Evolutionary conservation across 1,284 basidiomycete species (phyloP), one percentile per base, ranked within the genome.

Genomic region (Cerioporus squamosus): DNA sequence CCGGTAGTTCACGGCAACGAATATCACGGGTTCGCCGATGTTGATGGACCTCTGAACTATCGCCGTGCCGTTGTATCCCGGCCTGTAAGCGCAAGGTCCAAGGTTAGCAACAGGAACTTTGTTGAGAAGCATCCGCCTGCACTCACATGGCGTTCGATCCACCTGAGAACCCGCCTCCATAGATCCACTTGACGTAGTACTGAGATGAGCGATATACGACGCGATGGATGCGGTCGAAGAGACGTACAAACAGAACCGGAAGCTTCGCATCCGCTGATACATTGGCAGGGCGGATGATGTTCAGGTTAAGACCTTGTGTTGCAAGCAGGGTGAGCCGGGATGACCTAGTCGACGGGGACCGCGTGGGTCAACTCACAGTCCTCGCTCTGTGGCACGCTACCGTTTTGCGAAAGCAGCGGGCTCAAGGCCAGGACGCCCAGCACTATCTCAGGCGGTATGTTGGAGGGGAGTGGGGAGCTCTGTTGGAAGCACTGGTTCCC

Each of bases 1-100:
- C 68, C 84, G 77, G 65, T 86, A 85, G 66, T 87, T 86, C 72
- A 84, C 74, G 45, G 81, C 79, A 17, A 83, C 81, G 57, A 81
- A 81, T 50, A 87, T 73, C 22, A 83, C 73, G 0, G 83, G 82
- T 57, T 77, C 70, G 24, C 74, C 75, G 15, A 83, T 63, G 8
- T 67, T 68, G 15, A 83, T 70, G 2, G 84, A 84, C 17, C 79
- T 76, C 24, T 75, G 66, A 3, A 86, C 82, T 45, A 86, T 79
- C 6, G 51, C 47, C 2, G 44, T 70, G 0, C 65, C 61, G 26
- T 61, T 38, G 59, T 42, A 42, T 42, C 8, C n/a, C 17, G n/a
- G n/a, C n/a, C 40, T 42, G 40, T 10, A 15, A 7, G 15, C n/a
- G 40, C 1, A 15, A 4, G n/a, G 12, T 9, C 6, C 10, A 1